Evolutionary conservation across 495 filamentous ascomycete genomes (phyloP).

Genomic region (Bryoglossum gracile): DNA sequence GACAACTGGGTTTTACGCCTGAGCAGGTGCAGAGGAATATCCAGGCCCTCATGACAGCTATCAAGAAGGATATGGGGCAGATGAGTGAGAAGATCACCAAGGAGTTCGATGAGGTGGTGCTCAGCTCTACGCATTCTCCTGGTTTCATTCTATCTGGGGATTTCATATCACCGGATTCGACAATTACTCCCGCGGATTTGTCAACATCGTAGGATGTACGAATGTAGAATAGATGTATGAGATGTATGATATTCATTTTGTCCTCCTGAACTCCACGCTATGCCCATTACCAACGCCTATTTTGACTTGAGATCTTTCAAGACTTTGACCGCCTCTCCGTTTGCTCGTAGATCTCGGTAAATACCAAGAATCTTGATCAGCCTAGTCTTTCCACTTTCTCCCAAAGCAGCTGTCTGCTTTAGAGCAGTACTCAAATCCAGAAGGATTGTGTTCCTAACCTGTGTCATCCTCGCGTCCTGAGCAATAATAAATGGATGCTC

Average conservation of each 20-base stretch:
- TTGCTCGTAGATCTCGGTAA: conserved; percentile 71
- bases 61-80: conserved; percentile 68
- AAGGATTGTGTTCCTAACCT: conserved; percentile 68
- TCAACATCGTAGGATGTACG: conserved; percentile 28
- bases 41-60: conserved; percentile 60
- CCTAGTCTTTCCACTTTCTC: conserved; percentile 44
- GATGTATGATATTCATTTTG: conserved; percentile 30
- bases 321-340: conserved; percentile 56
- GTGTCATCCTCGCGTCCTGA: conserved; percentile 49
- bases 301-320: conserved; percentile 18
- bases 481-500: conserved; percentile 59
- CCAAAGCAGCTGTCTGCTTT: conserved; percentile 57
- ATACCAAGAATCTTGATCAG: conserved; percentile 65
- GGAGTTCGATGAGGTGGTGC: conserved; percentile 85
- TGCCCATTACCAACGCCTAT: conserved; percentile 5
- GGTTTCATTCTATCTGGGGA: conserved; percentile 81
- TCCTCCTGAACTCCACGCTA: conserved; percentile 22
- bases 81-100: conserved; percentile 70
- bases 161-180: conserved; percentile 54
- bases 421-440: conserved; percentile 75
- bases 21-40: conserved; percentile 81
- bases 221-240: conserved; percentile 36
- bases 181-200: conserved; percentile 44
- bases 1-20: conserved; percentile 84
- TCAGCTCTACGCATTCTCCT: conserved; percentile 79